phyloP scores from a whole-genome alignment of 2,329 filamentous ascomycete species.

The Colletotrichum viniferum region DNA sequence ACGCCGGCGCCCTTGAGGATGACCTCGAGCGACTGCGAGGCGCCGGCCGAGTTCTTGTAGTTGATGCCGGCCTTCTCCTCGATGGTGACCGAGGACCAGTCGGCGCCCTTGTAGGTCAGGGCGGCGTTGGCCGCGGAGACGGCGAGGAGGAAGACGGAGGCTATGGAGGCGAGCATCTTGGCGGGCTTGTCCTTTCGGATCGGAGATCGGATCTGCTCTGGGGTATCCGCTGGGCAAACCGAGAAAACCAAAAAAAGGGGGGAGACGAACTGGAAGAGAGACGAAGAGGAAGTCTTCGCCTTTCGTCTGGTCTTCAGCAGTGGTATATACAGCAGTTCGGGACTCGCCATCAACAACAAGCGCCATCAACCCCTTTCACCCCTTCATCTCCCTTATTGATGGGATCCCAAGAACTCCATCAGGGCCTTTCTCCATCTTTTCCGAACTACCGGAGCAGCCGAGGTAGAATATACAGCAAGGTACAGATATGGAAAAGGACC shows the following conservation, averaged over 20 bases:
- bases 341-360: neutral
- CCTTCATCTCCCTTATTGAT: slow-evolving; percentile 11
- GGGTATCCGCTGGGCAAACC: neutral
- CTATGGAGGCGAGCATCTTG: slow-evolving; percentile 18
- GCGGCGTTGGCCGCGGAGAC: slow-evolving; percentile 39
- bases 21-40: slow-evolving; percentile 60
- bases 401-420: neutral
- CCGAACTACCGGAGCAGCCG: neutral
- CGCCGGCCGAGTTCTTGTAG: slow-evolving; percentile 63
- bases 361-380: neutral
- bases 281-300: neutral
- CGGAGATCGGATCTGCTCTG: neutral
- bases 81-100: slow-evolving; percentile 71
- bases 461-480: too few species aligned
- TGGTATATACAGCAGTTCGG: neutral
- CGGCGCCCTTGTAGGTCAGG: slow-evolving; percentile 68
- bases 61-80: slow-evolving; percentile 65
- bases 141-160: slow-evolving; percentile 11
- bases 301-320: neutral
- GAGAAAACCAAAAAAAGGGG: neutral
- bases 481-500: too few species aligned
- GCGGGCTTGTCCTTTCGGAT: neutral
- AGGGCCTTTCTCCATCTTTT: neutral
- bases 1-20: slow-evolving; percentile 67
- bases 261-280: neutral